Conservation (phyloP, 2,329 filamentous ascomycete species). For the Botrytis pseudocinerea region DNA sequence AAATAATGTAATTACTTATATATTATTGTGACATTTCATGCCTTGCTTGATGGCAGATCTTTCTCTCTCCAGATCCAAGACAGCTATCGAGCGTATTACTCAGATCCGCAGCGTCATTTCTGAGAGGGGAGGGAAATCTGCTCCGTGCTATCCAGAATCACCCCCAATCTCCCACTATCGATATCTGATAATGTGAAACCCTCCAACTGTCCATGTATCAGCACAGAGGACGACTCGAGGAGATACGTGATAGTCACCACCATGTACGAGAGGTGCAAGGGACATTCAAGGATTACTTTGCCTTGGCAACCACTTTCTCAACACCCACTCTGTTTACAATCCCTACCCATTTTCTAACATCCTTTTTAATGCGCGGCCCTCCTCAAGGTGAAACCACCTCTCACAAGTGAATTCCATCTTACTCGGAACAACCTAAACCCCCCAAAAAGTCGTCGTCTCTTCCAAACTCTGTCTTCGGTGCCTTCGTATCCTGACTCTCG, state of each 20-base stretch:
- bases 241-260: neutral
- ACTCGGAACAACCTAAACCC: neutral
- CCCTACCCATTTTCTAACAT: constrained; percentile 7
- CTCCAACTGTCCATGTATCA: neutral
- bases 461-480: neutral
- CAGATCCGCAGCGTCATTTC: neutral
- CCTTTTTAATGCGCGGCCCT: constrained; percentile 15
- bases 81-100: too few relatives aligned
- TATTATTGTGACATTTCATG: too few relatives aligned
- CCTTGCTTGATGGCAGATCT: neutral
- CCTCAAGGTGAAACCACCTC: constrained; percentile 10
- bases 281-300: neutral
- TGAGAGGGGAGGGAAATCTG: neutral
- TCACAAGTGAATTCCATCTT: constrained; percentile 2
- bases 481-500: neutral
- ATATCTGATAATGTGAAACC: neutral
- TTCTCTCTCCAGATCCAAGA: neutral
- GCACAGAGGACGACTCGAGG: neutral
- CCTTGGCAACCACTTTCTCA: constrained; percentile 6
- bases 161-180: neutral
- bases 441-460: neutral
- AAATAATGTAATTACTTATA: neutral
- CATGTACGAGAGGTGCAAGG: neutral
- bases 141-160: neutral
- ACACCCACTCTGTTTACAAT: neutral